Evolutionary conservation across 1,284 basidiomycete genomes (phyloP).

Genomic region (Ustilago curta): DNA sequence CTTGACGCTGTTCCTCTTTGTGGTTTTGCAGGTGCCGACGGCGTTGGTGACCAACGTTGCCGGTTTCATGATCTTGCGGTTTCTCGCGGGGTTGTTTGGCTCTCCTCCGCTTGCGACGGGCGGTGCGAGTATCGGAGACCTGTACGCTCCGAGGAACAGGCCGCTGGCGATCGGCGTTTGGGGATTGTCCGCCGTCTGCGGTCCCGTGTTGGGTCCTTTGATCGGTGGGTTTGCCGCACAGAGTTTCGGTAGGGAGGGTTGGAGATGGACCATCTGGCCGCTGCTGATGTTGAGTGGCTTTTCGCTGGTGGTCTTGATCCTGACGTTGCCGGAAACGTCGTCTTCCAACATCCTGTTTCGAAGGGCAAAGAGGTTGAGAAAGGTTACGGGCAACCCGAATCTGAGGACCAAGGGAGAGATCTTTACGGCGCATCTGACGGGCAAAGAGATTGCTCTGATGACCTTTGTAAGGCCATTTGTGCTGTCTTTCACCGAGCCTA

Average conservation of each 20-base stretch:
- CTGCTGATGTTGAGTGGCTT: constrained; percentile 68
- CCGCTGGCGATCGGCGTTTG: constrained; percentile 52
- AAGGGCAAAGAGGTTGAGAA: constrained; percentile 68
- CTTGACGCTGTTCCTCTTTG: constrained; percentile 50
- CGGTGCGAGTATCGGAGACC: constrained; percentile 58
- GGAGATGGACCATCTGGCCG: constrained; percentile 68
- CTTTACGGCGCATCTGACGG: constrained; percentile 42
- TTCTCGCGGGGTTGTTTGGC: constrained; percentile 58
- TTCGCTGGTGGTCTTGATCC: constrained; percentile 50
- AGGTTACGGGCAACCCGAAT: constrained; percentile 68
- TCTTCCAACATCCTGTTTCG: constrained; percentile 68
- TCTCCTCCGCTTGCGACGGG: constrained; percentile 59
- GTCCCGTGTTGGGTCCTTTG: constrained; percentile 56
- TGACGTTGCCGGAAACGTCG: constrained; percentile 69
- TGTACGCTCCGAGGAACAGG: constrained; percentile 28
- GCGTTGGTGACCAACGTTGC: constrained; percentile 41
- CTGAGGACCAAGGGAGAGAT: constrained; percentile 69
- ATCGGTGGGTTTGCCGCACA: constrained; percentile 57
- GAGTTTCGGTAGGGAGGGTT: constrained; percentile 35
- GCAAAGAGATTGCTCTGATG: constrained; percentile 52
- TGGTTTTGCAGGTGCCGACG: constrained; percentile 51
- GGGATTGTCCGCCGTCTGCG: constrained; percentile 49
- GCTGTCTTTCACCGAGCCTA: constrained; percentile 53
- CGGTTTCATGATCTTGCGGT: constrained; percentile 56
- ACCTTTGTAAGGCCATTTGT: constrained; percentile 59